Base-by-base conservation (phyloP, 2,329 filamentous ascomycete species). In the Leptographium procerum region DNA sequence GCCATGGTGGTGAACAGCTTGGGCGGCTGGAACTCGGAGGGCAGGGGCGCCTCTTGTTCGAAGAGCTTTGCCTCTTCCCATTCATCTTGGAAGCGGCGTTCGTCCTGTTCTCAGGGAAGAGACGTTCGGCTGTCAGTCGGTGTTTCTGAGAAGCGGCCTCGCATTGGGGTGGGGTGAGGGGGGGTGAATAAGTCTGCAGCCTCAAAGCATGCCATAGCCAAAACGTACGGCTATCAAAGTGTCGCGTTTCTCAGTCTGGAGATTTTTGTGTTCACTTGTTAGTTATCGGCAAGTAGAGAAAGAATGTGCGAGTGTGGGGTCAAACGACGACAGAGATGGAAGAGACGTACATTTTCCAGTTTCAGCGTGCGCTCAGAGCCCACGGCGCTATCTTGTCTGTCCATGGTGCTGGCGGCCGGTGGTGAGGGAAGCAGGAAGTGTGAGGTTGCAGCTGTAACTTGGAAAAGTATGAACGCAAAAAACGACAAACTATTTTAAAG, bases 71-170 rank as follows among this genome's bases (percentile, higher is more conserved):
- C 77, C 60, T 88, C 78, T 68, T 86, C 82, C 90, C 90, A 95
- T 81, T 86, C 79, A 69, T 85, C 77, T 75, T 97, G 92, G 74
- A 95, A 96, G 70, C 91, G 91, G 76, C 94, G 95, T 77, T 97
- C 92, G 67, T 62, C 62, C 61, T 63, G 47, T 3, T 40, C 8
- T 10, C 10, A 40, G 28, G 16, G 28, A 31, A 48, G 19, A 16
- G 24, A 31, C 47, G 56, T 7, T 29, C 47, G 14, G n/a, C 26
- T 8, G 47, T 28, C 47, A 52, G 51, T 48, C 28, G 47, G 28
- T 19, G 36, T 24, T 5, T 16, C 29, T 29, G 31, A n/a, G 48
- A 28, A 16, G 40, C 14, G 36, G n/a, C n/a, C n/a, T n/a, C n/a
- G n/a, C n/a, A n/a, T n/a, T n/a, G 3, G 16, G 26, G 53, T 26